phyloP scores from a whole-genome alignment of 2,329 filamentous ascomycete species.

The Ilyonectria mors-panacis region DNA sequence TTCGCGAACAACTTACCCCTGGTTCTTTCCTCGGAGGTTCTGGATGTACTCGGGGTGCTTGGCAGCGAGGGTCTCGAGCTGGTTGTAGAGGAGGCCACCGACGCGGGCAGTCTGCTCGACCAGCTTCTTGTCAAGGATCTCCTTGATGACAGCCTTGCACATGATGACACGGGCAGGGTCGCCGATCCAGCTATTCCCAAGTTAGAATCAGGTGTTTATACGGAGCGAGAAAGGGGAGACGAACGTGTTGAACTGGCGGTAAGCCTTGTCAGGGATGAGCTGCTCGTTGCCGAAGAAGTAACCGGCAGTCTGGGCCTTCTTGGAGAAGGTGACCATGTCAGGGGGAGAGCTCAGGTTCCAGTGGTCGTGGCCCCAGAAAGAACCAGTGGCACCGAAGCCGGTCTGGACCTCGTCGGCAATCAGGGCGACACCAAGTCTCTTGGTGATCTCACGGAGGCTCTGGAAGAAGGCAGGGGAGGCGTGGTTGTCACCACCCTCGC shows the following conservation, averaged over 20 bases:
- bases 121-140: constrained; percentile 78
- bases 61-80: constrained; percentile 73
- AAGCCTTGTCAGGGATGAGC: constrained; percentile 84
- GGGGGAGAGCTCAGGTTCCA: constrained; percentile 81
- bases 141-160: constrained; percentile 83
- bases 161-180: constrained; percentile 84
- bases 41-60: constrained; percentile 78
- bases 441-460: constrained; percentile 79
- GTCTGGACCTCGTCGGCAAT: constrained; percentile 92
- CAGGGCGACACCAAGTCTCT: constrained; percentile 78
- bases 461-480: constrained; percentile 85
- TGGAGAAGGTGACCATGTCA: constrained; percentile 91
- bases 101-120: constrained; percentile 76
- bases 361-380: constrained; percentile 91
- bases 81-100: constrained; percentile 77
- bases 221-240: constrained; percentile 2
- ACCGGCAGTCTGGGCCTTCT: constrained; percentile 88
- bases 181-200: constrained; percentile 75
- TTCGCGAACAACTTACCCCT: constrained; percentile 58
- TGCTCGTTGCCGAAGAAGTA: constrained; percentile 86
- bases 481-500: constrained; percentile 88
- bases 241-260: constrained; percentile 85
- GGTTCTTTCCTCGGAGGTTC: constrained; percentile 83
- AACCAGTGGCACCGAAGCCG: constrained; percentile 84
- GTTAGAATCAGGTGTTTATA: background rate